Evolutionary conservation across 2,329 filamentous ascomycete species (phyloP).

Genomic region (Colletotrichum musae): DNA sequence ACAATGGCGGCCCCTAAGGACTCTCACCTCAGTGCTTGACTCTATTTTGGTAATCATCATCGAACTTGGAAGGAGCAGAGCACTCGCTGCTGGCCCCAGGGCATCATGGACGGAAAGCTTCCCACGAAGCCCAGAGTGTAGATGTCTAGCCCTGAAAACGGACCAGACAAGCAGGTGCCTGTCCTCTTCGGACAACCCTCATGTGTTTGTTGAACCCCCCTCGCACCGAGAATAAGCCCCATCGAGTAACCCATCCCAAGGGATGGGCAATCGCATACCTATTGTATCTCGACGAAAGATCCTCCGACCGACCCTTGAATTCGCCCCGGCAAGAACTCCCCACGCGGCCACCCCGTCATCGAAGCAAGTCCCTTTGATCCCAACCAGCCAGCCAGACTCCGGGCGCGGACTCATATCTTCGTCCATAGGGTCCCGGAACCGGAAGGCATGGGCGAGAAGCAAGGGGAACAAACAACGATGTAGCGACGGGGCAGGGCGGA

Average conservation of each 20-base stretch:
- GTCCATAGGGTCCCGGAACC: constrained; percentile 72
- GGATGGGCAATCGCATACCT: constrained; percentile 96
- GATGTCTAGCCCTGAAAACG: constrained; percentile 38
- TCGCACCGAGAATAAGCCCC: constrained; percentile 99
- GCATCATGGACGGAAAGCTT: constrained; percentile 52
- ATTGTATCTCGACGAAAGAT: constrained; percentile 90
- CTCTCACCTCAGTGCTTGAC: constrained; percentile 92
- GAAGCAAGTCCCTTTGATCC: constrained; percentile 37
- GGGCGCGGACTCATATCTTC: constrained; percentile 91
- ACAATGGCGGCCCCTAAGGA: constrained; percentile 44
- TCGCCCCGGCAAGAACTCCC: constrained; percentile 46
- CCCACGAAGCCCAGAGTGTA: constrained; percentile 59
- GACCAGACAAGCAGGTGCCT: constrained; percentile 4
- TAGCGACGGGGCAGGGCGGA: constrained; percentile 61
- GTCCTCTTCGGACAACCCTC: not conserved
- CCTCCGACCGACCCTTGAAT: constrained; percentile 62
- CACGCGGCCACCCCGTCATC: constrained; percentile 47
- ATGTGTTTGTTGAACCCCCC: constrained; percentile 69
- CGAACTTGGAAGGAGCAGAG: constrained; percentile 42
- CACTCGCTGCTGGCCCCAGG: constrained; percentile 38
- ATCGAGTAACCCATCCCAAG: constrained; percentile 89
- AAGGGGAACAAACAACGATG: constrained; percentile 53
- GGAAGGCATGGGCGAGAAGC: constrained; percentile 10
- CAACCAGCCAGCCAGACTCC: constrained; percentile 41
- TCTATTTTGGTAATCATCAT: constrained; percentile 96